These are phyloP conservation scores for Chrysosporium queenslandicum DNA, from an alignment of 2,329 filamentous ascomycete species.

Conservation along the genomic window DNA sequence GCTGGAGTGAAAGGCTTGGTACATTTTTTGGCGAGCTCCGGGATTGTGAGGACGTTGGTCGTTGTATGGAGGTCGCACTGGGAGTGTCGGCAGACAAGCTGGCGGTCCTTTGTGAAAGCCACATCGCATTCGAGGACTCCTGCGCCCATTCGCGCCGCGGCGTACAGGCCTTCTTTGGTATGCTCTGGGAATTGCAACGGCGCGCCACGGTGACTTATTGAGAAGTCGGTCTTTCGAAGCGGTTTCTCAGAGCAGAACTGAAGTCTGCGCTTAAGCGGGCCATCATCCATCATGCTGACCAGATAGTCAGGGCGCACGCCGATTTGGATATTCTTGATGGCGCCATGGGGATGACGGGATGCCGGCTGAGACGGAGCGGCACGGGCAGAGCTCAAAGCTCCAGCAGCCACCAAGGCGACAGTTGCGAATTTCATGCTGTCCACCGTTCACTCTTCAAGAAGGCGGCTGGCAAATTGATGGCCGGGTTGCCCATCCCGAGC, in stretches of 20 bases:
- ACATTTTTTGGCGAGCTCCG: slow-evolving; percentile 56
- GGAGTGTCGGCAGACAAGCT: slow-evolving; percentile 59
- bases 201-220: slow-evolving; percentile 54
- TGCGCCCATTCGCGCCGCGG: slow-evolving; percentile 57
- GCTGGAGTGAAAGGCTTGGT: slow-evolving; percentile 52
- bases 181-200: slow-evolving; percentile 57
- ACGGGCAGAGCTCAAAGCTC: neutral
- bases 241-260: slow-evolving; percentile 48
- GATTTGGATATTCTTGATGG: slow-evolving; percentile 41
- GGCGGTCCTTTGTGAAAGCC: slow-evolving; percentile 53
- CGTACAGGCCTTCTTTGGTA: slow-evolving; percentile 49
- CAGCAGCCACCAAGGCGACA: slow-evolving; percentile 1
- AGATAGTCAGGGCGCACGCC: slow-evolving; percentile 57
- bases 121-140: slow-evolving; percentile 60
- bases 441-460: slow-evolving; percentile 32
- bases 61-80: slow-evolving; percentile 60
- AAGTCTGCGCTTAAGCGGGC: slow-evolving; percentile 51
- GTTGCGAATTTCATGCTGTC: slow-evolving; percentile 10
- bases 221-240: slow-evolving; percentile 46
- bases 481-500: neutral
- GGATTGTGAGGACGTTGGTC: slow-evolving; percentile 54
- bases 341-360: neutral
- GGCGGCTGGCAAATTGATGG: slow-evolving; percentile 15
- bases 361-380: slow-evolving; percentile 4
- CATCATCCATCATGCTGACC: slow-evolving; percentile 52